phyloP scores from a whole-genome alignment of 495 filamentous ascomycete genomes.

The Rhizodiscina lignyota region DNA sequence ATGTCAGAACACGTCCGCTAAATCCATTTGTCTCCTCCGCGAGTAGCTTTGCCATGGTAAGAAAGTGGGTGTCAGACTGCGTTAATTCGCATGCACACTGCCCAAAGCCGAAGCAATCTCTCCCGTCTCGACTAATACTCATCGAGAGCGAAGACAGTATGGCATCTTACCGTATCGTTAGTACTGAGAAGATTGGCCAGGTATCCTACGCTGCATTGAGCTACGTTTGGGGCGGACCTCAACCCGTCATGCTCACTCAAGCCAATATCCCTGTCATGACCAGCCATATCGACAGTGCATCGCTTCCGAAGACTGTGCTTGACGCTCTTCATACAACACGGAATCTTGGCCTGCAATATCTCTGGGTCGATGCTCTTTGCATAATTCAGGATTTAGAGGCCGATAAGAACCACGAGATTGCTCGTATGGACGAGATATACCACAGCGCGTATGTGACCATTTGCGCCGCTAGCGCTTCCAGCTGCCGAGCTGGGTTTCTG shows the following conservation, averaged over 20 bases:
- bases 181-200: too few species aligned
- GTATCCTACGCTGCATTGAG: background rate
- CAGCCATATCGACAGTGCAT: background rate
- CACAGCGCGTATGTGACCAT: background rate
- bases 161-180: too few species aligned
- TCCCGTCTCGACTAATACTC: too few species aligned
- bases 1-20: too few species aligned
- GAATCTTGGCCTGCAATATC: background rate
- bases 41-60: too few species aligned
- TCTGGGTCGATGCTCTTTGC: slow-evolving; percentile 2
- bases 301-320: background rate
- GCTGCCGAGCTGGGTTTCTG: background rate
- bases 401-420: background rate
- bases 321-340: background rate
- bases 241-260: background rate
- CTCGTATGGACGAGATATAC: slow-evolving; percentile 1
- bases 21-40: too few species aligned
- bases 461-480: background rate
- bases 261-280: background rate
- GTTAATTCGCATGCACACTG: too few species aligned
- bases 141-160: too few species aligned
- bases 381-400: background rate
- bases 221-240: background rate
- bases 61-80: too few species aligned
- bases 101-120: too few species aligned